These are phyloP conservation scores for Hymenoscyphus infarciens DNA, from an alignment of 2,329 filamentous ascomycete species.

Conservation along the genomic window DNA sequence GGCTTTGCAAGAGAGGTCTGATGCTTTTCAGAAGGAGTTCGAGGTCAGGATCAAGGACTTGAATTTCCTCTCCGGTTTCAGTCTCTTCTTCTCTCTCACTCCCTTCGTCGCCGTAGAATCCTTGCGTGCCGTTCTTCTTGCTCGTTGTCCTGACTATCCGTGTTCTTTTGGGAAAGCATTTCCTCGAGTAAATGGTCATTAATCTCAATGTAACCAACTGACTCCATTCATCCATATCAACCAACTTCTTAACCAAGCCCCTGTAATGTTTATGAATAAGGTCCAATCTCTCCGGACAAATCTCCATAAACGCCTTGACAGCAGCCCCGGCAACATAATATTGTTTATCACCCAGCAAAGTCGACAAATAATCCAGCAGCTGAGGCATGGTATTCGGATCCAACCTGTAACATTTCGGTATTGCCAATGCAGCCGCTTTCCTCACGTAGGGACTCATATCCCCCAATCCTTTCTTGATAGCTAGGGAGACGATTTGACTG, in stretches of 20 bases:
- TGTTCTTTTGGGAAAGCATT: slow-evolving; percentile 75
- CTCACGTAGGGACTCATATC: slow-evolving; percentile 95
- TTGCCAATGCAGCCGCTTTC: slow-evolving; percentile 86
- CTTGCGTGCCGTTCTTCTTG: slow-evolving; percentile 53
- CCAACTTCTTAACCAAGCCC: slow-evolving; percentile 78
- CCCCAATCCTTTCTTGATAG: slow-evolving; percentile 87
- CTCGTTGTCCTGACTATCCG: slow-evolving; percentile 50
- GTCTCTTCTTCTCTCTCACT: slow-evolving; percentile 39
- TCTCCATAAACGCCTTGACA: slow-evolving; percentile 80
- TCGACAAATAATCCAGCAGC: slow-evolving; percentile 75
- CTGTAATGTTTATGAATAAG: slow-evolving; percentile 90
- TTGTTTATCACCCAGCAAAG: slow-evolving; percentile 81
- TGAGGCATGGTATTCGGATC: slow-evolving; percentile 84
- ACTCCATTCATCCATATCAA: slow-evolving; percentile 99
- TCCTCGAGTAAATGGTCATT: slow-evolving; percentile 79
- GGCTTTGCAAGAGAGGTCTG: slow-evolving; percentile 81
- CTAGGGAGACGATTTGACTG: slow-evolving; percentile 92
- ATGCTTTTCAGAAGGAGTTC: slow-evolving; percentile 76
- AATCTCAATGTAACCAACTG: slow-evolving; percentile 80
- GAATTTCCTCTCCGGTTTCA: slow-evolving; percentile 47
- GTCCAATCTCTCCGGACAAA: slow-evolving; percentile 84
- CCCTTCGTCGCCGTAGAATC: slow-evolving; percentile 74
- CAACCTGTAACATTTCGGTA: slow-evolving; percentile 91
- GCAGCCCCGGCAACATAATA: slow-evolving; percentile 97
- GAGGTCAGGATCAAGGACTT: slow-evolving; percentile 74